phyloP scores from a whole-genome alignment of 2,329 filamentous ascomycete species.

The Tricladium varicosporioides region DNA sequence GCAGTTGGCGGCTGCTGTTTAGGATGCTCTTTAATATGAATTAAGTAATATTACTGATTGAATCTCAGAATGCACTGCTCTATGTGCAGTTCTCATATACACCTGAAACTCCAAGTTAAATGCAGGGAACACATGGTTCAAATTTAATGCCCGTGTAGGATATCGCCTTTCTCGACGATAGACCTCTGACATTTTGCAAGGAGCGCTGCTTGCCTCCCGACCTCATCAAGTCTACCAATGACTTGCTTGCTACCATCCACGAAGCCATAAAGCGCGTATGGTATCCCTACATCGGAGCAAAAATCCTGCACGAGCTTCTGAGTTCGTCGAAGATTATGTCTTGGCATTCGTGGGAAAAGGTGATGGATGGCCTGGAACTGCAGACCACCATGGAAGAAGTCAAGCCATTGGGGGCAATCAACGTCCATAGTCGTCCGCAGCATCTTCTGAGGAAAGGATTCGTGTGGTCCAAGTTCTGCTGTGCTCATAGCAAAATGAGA shows the following conservation, averaged over 20 bases:
- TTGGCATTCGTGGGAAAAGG: conserved; percentile 77
- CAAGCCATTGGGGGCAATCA: conserved; percentile 82
- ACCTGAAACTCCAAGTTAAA: background rate
- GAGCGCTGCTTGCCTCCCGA: conserved; percentile 76
- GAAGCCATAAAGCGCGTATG: conserved; percentile 84
- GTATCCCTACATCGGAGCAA: conserved; percentile 77
- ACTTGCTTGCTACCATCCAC: conserved; percentile 80
- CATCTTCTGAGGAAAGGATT: conserved; percentile 90
- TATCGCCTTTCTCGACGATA: conserved; percentile 32
- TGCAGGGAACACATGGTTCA: conserved; percentile 1
- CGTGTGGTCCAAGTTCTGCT: conserved; percentile 75
- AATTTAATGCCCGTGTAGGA: conserved; percentile 30
- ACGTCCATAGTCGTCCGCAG: conserved; percentile 92
- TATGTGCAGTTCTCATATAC: background rate
- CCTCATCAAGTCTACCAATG: conserved; percentile 71
- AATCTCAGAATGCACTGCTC: background rate
- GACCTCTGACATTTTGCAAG: conserved; percentile 69
- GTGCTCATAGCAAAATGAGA: conserved; percentile 95
- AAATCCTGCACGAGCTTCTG: conserved; percentile 79
- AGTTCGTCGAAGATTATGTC: conserved; percentile 75
- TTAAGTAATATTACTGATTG: conserved; percentile 3
- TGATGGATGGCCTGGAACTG: conserved; percentile 92
- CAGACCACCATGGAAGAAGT: conserved; percentile 84
- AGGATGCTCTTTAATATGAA: conserved; percentile 3
- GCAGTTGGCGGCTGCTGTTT: background rate